Evolutionary conservation across 208 protist genomes (phyloP).

Genomic region (Trypanosoma scelopori): DNA sequence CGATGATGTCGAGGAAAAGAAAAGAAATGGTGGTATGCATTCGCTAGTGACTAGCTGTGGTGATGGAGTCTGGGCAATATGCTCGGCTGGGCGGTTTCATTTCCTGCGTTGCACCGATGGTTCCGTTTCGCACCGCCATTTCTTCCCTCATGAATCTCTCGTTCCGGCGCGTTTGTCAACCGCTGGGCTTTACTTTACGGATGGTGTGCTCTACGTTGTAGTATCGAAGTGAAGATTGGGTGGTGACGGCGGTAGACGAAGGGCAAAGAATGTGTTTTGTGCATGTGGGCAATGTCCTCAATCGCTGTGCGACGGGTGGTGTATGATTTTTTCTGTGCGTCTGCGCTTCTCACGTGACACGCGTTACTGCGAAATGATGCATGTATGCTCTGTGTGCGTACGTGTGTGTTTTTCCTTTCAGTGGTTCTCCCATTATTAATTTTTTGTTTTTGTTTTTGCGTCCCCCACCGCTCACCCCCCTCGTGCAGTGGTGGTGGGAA

Average conservation of each 20-base stretch:
- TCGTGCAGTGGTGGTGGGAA: background rate
- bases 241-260: background rate
- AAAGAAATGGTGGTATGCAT: background rate
- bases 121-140: slow-evolving; percentile 15
- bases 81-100: background rate
- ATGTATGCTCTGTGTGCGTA: background rate
- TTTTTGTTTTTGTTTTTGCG: slow-evolving; percentile 18
- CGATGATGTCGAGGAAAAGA: background rate
- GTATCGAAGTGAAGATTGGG: background rate
- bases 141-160: slow-evolving; percentile 1
- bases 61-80: slow-evolving; percentile 14
- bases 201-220: slow-evolving; percentile 18
- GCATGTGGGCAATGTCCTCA: background rate
- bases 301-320: too few relatives aligned
- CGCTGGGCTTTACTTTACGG: slow-evolving; percentile 15
- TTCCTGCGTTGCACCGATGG: slow-evolving; percentile 18
- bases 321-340: too few relatives aligned
- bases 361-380: slow-evolving; percentile 7
- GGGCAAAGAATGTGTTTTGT: background rate
- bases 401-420: background rate
- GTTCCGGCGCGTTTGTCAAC: background rate
- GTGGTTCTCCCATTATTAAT: background rate
- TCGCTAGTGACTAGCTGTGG: slow-evolving; percentile 7
- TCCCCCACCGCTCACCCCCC: background rate
- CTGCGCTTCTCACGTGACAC: too few relatives aligned